Percentiles rank a stretch among this genome's conserved stretches.
Evolutionary conservation across 1,284 basidiomycete genomes (phyloP).

Genomic region (Pseudozyma hubeiensis): DNA sequence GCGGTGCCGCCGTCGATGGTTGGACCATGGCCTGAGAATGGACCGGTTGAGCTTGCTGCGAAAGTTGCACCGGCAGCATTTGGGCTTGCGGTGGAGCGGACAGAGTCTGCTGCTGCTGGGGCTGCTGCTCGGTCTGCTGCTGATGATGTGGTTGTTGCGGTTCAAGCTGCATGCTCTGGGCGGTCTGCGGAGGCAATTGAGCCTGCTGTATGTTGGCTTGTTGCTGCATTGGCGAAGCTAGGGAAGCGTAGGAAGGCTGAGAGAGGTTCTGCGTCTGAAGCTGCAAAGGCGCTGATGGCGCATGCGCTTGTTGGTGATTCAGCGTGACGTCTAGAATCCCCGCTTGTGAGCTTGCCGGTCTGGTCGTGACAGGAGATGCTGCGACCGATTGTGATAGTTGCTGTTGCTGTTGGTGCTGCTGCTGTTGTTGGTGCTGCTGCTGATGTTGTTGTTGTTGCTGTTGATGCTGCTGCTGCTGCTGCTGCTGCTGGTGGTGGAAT

Average conservation of each 20-base stretch:
- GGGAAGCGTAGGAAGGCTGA: conserved; percentile 21
- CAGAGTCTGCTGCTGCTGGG: conserved; percentile 9
- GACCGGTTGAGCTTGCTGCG: conserved; percentile 18
- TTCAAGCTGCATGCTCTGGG: conserved; percentile 30
- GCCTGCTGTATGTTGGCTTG: conserved; percentile 25
- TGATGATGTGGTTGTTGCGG: conserved; percentile 22
- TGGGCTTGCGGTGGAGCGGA: conserved; percentile 12
- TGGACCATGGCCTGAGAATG: conserved; percentile 26
- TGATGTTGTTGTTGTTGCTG: conserved; percentile 31
- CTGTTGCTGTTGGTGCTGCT: conserved; percentile 23
- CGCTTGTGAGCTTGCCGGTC: conserved; percentile 2
- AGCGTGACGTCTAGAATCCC: neutral
- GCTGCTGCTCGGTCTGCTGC: conserved; percentile 7
- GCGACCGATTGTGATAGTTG: conserved; percentile 18
- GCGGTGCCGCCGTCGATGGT: neutral
- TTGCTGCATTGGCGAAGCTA: conserved; percentile 35
- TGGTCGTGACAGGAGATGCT: conserved; percentile 24
- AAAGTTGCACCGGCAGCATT: conserved; percentile 32
- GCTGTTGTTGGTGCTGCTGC: conserved; percentile 13
- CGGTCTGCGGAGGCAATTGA: conserved; percentile 17
- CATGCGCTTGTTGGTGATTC: conserved; percentile 9
- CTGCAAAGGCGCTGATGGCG: conserved; percentile 22
- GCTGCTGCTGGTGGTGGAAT: conserved; percentile 23
- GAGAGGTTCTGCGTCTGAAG: conserved; percentile 16
- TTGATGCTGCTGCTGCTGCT: conserved; percentile 24